A percentile compares a stretch with the other conserved stretches of the same genome.
Conservation (phyloP, 345 rosid species). For the Sisymbrium irio region DNA sequence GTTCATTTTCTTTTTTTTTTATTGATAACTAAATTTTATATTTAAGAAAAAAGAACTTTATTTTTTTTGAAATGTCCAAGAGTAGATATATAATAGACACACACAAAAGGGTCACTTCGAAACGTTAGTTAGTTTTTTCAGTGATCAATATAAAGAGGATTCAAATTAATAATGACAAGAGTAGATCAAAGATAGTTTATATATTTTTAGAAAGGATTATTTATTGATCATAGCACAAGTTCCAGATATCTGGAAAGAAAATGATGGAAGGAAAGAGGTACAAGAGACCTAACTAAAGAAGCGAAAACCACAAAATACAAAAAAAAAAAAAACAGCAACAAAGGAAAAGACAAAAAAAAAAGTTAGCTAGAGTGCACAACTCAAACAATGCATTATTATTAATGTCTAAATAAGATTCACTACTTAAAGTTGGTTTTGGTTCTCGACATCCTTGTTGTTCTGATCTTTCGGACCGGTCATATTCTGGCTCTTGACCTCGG, state of each 20-base stretch:
- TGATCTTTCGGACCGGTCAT: background rate
- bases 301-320: background rate
- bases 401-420: constrained; percentile 22
- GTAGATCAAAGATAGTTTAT: background rate
- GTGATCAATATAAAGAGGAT: background rate
- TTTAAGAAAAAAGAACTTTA: no score
- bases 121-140: background rate
- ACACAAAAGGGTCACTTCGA: no score
- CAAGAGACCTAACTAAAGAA: constrained; percentile 7
- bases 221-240: constrained; percentile 23
- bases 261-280: constrained; percentile 8
- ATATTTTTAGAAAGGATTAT: background rate
- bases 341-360: background rate
- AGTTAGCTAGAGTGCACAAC: constrained; percentile 24
- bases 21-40: no score
- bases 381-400: constrained; percentile 35
- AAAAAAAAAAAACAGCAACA: background rate
- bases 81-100: no score
- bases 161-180: background rate
- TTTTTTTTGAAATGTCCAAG: no score
- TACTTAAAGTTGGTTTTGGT: constrained; percentile 25
- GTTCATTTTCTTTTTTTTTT: no score
- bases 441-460: constrained; percentile 16
- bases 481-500: constrained; percentile 18
- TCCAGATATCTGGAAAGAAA: constrained; percentile 24